Percentiles rank a stretch among this genome's conserved stretches.
phyloP scores from a whole-genome alignment of 805 yeast species.

The Kodamaea laetipori region DNA sequence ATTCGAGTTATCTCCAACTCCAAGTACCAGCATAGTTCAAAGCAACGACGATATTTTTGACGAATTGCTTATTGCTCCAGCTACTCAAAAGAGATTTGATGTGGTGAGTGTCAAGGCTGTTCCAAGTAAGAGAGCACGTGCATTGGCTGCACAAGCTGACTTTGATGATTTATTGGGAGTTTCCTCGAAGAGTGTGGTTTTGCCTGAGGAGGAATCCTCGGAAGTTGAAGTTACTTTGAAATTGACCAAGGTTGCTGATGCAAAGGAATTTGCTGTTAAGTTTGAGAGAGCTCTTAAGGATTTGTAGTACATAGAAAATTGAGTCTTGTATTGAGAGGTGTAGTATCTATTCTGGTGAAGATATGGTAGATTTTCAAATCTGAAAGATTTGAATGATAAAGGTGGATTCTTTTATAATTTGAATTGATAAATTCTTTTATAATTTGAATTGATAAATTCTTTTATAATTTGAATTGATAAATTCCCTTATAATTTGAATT shows the following conservation, averaged over 20 bases:
- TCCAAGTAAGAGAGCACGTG: background rate
- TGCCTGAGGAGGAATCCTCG: slow-evolving; percentile 1
- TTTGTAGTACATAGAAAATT: background rate
- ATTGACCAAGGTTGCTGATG: slow-evolving; percentile 35
- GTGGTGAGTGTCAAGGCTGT: slow-evolving; percentile 25
- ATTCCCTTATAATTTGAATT: too few relatives aligned
- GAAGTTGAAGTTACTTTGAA: slow-evolving; percentile 37
- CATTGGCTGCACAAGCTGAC: slow-evolving; percentile 14
- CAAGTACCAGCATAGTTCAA: slow-evolving; percentile 17
- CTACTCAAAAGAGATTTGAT: slow-evolving; percentile 37
- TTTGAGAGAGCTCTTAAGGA: slow-evolving; percentile 28
- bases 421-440: too few relatives aligned
- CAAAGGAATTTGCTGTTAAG: slow-evolving; percentile 36
- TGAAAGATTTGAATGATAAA: too few relatives aligned
- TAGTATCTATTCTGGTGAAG: too few relatives aligned
- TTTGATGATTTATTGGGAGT: slow-evolving; percentile 41
- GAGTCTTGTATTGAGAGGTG: too few relatives aligned
- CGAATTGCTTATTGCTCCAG: slow-evolving; percentile 40
- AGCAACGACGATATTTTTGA: slow-evolving; percentile 36
- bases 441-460: too few relatives aligned
- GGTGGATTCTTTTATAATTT: too few relatives aligned
- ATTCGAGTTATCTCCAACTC: slow-evolving; percentile 34
- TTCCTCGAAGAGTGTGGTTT: slow-evolving; percentile 18
- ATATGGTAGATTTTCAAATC: too few relatives aligned
- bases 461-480: too few relatives aligned